A percentile compares a stretch with the other conserved stretches of the same genome.
These are phyloP conservation scores for Trapa incisa DNA, from an alignment of 345 rosid species.

Conservation along the genomic window DNA sequence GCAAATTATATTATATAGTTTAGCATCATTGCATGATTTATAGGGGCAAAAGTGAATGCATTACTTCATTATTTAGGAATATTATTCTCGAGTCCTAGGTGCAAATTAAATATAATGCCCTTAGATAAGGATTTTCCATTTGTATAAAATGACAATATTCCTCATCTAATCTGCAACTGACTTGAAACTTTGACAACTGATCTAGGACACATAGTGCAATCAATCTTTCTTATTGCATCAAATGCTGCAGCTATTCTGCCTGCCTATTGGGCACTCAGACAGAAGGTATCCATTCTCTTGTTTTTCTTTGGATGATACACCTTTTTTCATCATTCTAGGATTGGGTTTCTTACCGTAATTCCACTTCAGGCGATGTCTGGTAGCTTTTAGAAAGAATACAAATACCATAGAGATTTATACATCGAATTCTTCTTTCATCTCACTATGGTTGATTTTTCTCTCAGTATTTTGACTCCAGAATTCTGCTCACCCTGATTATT, in stretches of 20 bases:
- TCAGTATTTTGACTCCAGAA: neutral
- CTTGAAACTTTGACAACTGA: slow-evolving; percentile 17
- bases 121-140: neutral
- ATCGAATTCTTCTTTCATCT: neutral
- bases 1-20: too few relatives aligned
- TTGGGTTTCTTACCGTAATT: neutral
- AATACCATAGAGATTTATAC: neutral
- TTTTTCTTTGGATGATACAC: neutral
- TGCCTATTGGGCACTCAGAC: slow-evolving; percentile 75
- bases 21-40: neutral
- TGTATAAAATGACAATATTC: neutral
- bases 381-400: neutral
- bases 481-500: neutral
- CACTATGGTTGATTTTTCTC: neutral
- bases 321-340: neutral
- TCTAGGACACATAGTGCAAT: slow-evolving; percentile 63
- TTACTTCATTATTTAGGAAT: neutral
- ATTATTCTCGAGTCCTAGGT: neutral
- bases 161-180: neutral
- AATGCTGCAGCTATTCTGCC: slow-evolving; percentile 87
- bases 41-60: neutral
- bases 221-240: slow-evolving; percentile 74
- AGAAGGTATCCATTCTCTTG: slow-evolving; percentile 38
- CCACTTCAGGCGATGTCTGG: neutral
- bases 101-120: neutral